phyloP scores from a whole-genome alignment of 768 basidiomycete genomes.

The Bullera alba region DNA sequence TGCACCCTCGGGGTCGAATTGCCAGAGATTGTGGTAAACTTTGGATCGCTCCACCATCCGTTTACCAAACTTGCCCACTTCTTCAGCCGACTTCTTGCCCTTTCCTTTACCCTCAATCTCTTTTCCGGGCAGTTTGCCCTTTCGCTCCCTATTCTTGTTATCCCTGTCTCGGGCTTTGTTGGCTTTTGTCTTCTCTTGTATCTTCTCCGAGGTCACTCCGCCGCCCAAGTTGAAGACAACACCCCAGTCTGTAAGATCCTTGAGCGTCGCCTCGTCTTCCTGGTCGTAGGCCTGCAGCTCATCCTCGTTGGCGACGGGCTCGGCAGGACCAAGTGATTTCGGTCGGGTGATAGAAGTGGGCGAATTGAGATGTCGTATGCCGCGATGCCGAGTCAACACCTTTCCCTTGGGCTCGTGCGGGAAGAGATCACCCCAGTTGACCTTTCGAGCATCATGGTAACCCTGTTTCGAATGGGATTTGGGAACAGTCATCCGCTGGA shows the following conservation, averaged over 20 bases:
- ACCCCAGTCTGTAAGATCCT: not conserved
- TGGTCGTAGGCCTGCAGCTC: not conserved
- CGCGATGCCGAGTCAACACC: conserved; percentile 29
- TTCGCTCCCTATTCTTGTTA: conserved; percentile 4
- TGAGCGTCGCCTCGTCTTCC: not conserved
- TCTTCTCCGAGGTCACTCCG: not conserved
- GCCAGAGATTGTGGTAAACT: too few species aligned
- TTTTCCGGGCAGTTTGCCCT: not conserved
- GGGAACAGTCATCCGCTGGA: conserved; percentile 84
- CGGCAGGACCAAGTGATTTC: not conserved
- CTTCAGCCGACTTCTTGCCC: not conserved
- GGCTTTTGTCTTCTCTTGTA: not conserved
- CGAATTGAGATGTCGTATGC: too few species aligned
- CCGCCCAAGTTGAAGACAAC: not conserved
- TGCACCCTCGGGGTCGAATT: too few species aligned
- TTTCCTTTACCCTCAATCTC: not conserved
- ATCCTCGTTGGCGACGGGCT: too few species aligned
- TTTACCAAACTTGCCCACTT: too few species aligned
- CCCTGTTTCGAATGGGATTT: conserved; percentile 92
- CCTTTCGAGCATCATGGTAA: conserved; percentile 91
- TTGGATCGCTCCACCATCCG: too few species aligned
- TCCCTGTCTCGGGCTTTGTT: not conserved
- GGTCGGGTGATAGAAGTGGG: not conserved
- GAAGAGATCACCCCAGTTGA: conserved; percentile 88
- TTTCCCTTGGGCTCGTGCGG: conserved; percentile 68